These are phyloP conservation scores for Fusarium tanahbumbuense DNA, from an alignment of 2,329 filamentous ascomycete genomes.

Conservation along the genomic window DNA sequence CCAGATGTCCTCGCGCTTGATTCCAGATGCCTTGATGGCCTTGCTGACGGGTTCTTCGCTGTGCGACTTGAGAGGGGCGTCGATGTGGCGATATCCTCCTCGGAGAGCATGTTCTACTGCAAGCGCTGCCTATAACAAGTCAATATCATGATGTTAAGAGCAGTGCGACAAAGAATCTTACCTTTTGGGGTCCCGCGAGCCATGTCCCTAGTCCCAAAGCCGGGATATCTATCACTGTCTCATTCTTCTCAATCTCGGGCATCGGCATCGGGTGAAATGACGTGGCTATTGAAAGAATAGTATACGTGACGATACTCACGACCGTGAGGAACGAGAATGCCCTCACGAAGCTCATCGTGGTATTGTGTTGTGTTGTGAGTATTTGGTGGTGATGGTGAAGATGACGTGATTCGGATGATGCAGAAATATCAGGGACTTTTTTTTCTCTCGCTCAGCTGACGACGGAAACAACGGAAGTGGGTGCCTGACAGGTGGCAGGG, in stretches of 20 bases:
- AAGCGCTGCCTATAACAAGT: constrained; percentile 26
- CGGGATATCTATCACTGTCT: constrained; percentile 41
- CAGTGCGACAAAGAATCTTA: not conserved
- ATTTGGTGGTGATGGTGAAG: not conserved
- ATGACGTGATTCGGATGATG: constrained; percentile 10
- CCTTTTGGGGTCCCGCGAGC: constrained; percentile 45
- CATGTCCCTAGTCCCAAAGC: constrained; percentile 50
- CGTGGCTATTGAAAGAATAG: constrained; percentile 20
- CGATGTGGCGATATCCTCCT: constrained; percentile 66
- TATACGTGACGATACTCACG: constrained; percentile 21
- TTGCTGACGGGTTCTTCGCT: constrained; percentile 65
- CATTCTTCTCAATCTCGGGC: not conserved
- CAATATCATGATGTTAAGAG: accelerated
- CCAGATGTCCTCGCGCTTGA: constrained; percentile 48
- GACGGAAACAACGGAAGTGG: constrained; percentile 18
- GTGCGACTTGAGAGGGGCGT: constrained; percentile 69
- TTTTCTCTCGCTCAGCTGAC: constrained; percentile 4
- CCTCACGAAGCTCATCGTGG: constrained; percentile 23
- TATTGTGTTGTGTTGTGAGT: not conserved
- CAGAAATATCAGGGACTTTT: constrained; percentile 9
- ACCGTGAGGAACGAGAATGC: constrained; percentile 25
- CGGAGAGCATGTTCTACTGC: constrained; percentile 67
- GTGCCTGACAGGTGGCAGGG: constrained; percentile 10
- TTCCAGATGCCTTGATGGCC: constrained; percentile 53
- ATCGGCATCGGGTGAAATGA: not conserved